Evolutionary conservation across 2,329 filamentous ascomycete species (phyloP).

Genomic region (Talaromyces sp.): DNA sequence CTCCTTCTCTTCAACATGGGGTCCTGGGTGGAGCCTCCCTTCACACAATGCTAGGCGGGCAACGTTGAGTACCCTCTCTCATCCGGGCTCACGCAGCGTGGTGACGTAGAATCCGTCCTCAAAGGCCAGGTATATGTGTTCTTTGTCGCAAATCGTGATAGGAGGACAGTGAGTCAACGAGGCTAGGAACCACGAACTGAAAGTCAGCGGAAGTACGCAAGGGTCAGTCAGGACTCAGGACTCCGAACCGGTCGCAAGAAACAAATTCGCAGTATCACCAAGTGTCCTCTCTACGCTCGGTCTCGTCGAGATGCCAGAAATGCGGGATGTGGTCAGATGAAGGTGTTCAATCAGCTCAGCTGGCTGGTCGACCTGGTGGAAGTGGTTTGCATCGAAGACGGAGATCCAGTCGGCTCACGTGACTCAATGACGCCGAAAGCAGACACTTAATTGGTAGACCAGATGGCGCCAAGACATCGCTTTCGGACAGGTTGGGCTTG

Average conservation of each 20-base stretch:
- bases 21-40: conserved; percentile 35
- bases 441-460: conserved; percentile 27
- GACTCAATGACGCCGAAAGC: conserved; percentile 21
- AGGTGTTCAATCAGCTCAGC: conserved; percentile 23
- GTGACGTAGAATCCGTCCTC: neutral
- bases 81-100: conserved; percentile 2
- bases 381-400: conserved; percentile 42
- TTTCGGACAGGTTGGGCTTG: neutral
- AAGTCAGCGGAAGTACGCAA: conserved; percentile 6
- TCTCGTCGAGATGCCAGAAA: conserved; percentile 11
- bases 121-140: conserved; percentile 1
- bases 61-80: conserved; percentile 18
- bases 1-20: conserved; percentile 51
- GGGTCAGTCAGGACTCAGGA: conserved; percentile 1
- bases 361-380: conserved; percentile 18
- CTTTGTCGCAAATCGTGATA: conserved; percentile 1
- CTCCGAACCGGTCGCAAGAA: conserved; percentile 18
- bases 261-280: conserved; percentile 12
- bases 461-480: conserved; percentile 24
- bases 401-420: conserved; percentile 33
- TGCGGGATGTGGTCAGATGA: conserved; percentile 23
- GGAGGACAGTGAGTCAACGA: conserved; percentile 1
- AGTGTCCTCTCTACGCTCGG: neutral
- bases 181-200: conserved; percentile 2
- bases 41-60: conserved; percentile 13